Percentiles rank a stretch among this genome's conserved stretches.
Conservation (phyloP, 2,329 filamentous ascomycete species). For the Colletotrichum spinosum region DNA sequence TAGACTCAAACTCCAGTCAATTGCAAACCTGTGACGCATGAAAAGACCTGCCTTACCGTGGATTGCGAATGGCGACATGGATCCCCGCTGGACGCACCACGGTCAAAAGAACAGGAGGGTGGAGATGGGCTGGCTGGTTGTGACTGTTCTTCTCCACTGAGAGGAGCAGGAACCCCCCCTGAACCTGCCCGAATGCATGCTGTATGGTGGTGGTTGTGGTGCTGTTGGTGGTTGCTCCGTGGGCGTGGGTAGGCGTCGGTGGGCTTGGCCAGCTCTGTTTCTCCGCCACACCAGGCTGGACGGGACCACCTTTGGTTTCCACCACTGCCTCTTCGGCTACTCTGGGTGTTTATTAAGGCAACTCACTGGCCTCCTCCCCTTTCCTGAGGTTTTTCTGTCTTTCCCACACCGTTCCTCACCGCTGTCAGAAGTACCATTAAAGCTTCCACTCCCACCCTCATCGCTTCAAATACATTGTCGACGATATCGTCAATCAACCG, state of each 20-base stretch:
- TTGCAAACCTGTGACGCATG: constrained; percentile 19
- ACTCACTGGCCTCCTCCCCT: constrained; percentile 1
- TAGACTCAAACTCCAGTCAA: constrained; percentile 12
- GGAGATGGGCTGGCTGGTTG: constrained; percentile 9
- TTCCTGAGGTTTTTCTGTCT: constrained; percentile 2
- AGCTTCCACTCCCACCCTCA: constrained; percentile 7
- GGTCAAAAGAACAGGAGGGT: constrained; percentile 3
- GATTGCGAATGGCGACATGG: constrained; percentile 11
- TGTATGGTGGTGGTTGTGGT: constrained; percentile 9
- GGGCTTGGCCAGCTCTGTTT: constrained; percentile 3
- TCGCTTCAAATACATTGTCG: constrained; percentile 4
- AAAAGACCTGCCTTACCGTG: constrained; percentile 19
- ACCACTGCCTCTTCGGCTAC: not conserved
- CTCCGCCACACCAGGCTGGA: constrained; percentile 29
- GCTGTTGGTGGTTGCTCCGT: constrained; percentile 6
- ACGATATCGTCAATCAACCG: constrained; percentile 7
- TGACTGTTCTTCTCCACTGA: not conserved
- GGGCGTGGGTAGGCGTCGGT: not conserved
- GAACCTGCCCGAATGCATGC: not conserved
- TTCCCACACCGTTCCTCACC: constrained; percentile 33
- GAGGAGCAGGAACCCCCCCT: not conserved
- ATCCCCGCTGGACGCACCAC: constrained; percentile 2
- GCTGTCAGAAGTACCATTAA: constrained; percentile 18
- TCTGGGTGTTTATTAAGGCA: constrained; percentile 28
- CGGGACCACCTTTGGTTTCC: constrained; percentile 9